Percentiles rank a stretch among this genome's conserved stretches.
These are phyloP conservation scores for Saccharomyces mikatae DNA, from an alignment of 805 yeast species.

Conservation along the genomic window DNA sequence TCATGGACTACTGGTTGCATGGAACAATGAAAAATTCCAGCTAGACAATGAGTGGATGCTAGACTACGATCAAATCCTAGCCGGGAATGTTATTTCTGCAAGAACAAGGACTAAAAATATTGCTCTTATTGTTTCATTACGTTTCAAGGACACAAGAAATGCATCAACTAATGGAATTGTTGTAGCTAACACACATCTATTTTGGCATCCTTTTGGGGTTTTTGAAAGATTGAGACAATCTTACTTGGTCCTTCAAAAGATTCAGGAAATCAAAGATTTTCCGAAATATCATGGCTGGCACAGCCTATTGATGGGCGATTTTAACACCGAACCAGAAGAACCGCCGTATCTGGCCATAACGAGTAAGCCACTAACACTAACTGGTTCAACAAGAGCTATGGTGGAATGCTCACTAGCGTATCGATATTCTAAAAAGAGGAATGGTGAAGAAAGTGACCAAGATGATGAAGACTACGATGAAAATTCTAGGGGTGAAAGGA, in stretches of 20 bases:
- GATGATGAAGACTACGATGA: slow-evolving; percentile 42
- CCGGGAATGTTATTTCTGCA: slow-evolving; percentile 39
- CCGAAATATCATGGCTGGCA: slow-evolving; percentile 34
- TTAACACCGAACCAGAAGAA: slow-evolving; percentile 78
- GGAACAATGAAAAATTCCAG: slow-evolving; percentile 38
- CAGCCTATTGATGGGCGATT: slow-evolving; percentile 75
- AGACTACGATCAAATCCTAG: slow-evolving; percentile 48
- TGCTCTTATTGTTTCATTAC: slow-evolving; percentile 50
- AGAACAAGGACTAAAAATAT: slow-evolving; percentile 61
- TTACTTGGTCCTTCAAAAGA: slow-evolving; percentile 49
- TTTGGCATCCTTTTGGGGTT: slow-evolving; percentile 93
- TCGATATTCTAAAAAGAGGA: slow-evolving; percentile 41
- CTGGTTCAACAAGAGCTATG: slow-evolving; percentile 42
- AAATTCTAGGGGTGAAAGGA: slow-evolving; percentile 24
- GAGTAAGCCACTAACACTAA: slow-evolving; percentile 49
- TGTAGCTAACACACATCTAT: slow-evolving; percentile 82
- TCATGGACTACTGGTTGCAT: slow-evolving; percentile 76
- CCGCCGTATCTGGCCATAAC: slow-evolving; percentile 71
- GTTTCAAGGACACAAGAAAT: not conserved
- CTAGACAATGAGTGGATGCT: slow-evolving; percentile 41
- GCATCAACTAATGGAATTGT: slow-evolving; percentile 40
- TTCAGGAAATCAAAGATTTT: slow-evolving; percentile 39
- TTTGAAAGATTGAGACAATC: slow-evolving; percentile 82
- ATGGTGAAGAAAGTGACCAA: slow-evolving; percentile 42
- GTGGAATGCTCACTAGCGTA: slow-evolving; percentile 54